Conservation (phyloP, 2,329 filamentous ascomycete genomes). For the Trichoderma semiorbis region DNA sequence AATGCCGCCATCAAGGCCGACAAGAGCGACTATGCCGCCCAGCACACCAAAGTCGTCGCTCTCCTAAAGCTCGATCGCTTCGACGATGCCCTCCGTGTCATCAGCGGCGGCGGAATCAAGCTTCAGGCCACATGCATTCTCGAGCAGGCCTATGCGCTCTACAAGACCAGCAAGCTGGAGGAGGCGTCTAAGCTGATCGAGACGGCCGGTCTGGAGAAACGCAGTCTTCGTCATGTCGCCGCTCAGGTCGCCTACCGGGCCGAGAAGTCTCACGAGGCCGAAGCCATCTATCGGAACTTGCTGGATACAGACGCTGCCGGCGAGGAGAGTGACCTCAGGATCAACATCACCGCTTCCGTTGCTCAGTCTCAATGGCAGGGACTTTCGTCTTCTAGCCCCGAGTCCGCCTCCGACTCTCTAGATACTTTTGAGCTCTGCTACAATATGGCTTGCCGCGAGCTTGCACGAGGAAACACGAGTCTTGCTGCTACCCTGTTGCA, state of each 20-base stretch:
- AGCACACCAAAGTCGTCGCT: slow-evolving; percentile 69
- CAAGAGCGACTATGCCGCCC: slow-evolving; percentile 56
- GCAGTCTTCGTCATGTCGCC: slow-evolving; percentile 50
- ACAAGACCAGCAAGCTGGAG: slow-evolving; percentile 68
- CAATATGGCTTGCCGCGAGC: slow-evolving; percentile 71
- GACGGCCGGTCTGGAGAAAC: slow-evolving; percentile 30
- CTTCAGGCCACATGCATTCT: slow-evolving; percentile 60
- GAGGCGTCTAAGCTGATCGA: slow-evolving; percentile 55
- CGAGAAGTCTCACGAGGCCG: slow-evolving; percentile 68
- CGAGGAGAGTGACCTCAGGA: slow-evolving; percentile 68
- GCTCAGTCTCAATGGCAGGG: slow-evolving; percentile 72
- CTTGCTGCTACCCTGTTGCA: slow-evolving; percentile 66
- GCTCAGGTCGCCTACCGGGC: slow-evolving; percentile 70
- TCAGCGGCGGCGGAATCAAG: slow-evolving; percentile 60
- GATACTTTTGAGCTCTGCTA: slow-evolving; percentile 80
- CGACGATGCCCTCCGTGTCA: slow-evolving; percentile 67
- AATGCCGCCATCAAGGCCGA: slow-evolving; percentile 60
- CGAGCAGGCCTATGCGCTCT: slow-evolving; percentile 78
- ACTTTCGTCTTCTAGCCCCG: slow-evolving; percentile 38
- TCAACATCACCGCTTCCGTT: slow-evolving; percentile 70
- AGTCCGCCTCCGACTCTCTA: slow-evolving; percentile 53
- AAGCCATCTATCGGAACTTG: slow-evolving; percentile 60
- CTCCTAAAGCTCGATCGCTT: slow-evolving; percentile 80
- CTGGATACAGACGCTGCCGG: slow-evolving; percentile 42
- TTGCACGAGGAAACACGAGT: slow-evolving; percentile 64